Evolutionary conservation across 208 protist species (phyloP), one percentile per base, ranked within the genome.

Genomic region (Endotrypanum monterogeii): DNA sequence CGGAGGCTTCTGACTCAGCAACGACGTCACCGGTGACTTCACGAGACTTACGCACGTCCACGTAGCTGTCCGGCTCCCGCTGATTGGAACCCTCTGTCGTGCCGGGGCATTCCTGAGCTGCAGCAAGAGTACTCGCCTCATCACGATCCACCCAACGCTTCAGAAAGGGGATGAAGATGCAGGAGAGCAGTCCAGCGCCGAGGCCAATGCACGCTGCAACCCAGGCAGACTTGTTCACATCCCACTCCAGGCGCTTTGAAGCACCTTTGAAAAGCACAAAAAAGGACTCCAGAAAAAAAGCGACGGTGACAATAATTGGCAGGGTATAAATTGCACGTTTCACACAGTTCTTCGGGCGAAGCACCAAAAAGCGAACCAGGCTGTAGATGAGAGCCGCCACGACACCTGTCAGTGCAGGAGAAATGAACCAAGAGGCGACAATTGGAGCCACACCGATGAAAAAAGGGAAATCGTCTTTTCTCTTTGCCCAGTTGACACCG

Each of bases 241-340:
- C 2, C 85, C 87, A 92, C 37, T 79, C 9, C 3, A 92, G 83
- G 37, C 80, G 78, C 28, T 65, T 74, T 60, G 58, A 69, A 20
- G 87, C 87, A 16, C 73, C 87, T 52, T 84, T 92, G 62, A 80
- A 82, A 39, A 92, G 76, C 30, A 92, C 80, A 35, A 92, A 92
- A 79, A 92, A 78, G 39, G 71, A 72, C 85, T 92, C 84, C 30
- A 92, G 73, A 25, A 92, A 89, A 67, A 85, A 89, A 39, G 85
- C 75, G 12, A 87, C n/a, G 55, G 32, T n/a, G 32, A 89, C 83
- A 63, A 89, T 71, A 32, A 88, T 30, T 9, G 87, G 87, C 30
- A 92, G 54, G 46, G 68, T 63, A 51, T 83, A 89, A 20, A 75
- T 41, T 3, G 87, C 87, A 4, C 71, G 57, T 44, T 68, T 30